Evolutionary conservation across 768 basidiomycete species (phyloP), one percentile per base, ranked within the genome.

Genomic region (Melanogaster broomeanus): DNA sequence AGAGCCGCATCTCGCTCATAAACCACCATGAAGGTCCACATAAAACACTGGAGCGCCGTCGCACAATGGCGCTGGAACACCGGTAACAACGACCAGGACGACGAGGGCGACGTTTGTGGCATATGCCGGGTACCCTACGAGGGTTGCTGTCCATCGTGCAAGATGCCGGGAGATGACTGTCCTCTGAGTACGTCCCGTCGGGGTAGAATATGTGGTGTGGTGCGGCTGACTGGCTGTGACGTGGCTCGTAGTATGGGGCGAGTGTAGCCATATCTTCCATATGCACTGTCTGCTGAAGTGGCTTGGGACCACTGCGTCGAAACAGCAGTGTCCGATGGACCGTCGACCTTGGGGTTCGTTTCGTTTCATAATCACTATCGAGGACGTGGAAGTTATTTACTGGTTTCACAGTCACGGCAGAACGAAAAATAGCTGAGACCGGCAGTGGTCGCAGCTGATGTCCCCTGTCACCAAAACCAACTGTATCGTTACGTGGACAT

Each of bases 251-350:
- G 96, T 98, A 48, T 98, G 94, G 92, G 97, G 97, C 30, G 87
- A 97, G 72, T 99, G 96, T 65, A 92, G 85, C 6, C 97, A 98
- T 67, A 85, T 97, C 51, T 99, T 98, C 64, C 97, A 99, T 67
- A 94, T 98, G 92, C 96, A 99, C 68, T 98, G 96, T 71, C 73
- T 99, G 12, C 78, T 96, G 57, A 97, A 98, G 69, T 99, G 97
- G 97, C 83, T 98, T 53, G 86, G 86, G 4, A 95, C 94, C 0
- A 74, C 83, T 5, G 84, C 90, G 13, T 94, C 90, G 31, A 98
- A 98, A 68, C 87, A 89, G 60, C 93, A 95, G 60, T 99, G 97
- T 76, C 97, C 97, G n/a, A 95, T 99, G 93, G 96, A 98, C 65
- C 78, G 97, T 27, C 75, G 93, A 61, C 76, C 86, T 3, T 99